Evolutionary conservation across 2,329 filamentous ascomycete genomes (phyloP).

Genomic region (Xylariales sp.): DNA sequence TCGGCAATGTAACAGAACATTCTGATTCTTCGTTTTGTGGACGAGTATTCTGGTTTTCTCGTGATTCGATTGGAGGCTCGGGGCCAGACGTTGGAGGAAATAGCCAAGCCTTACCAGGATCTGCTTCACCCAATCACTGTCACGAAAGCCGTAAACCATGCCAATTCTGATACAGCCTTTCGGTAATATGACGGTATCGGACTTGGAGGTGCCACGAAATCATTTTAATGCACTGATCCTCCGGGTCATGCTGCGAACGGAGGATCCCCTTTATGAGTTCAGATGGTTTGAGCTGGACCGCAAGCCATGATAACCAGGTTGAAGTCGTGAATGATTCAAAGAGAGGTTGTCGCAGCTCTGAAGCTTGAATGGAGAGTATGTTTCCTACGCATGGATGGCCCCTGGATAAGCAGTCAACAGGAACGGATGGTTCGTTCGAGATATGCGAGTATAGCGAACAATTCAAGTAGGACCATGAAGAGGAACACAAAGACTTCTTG

Average conservation of each 20-base stretch:
- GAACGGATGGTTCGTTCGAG: too few relatives aligned
- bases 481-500: not conserved
- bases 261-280: constrained; percentile 8
- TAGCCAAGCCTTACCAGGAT: constrained; percentile 2
- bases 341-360: not conserved
- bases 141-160: not conserved
- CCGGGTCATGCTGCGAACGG: not conserved
- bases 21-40: not conserved
- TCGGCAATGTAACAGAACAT: too few relatives aligned
- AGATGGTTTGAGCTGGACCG: not conserved
- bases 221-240: constrained; percentile 9
- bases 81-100: not conserved
- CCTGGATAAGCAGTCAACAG: too few relatives aligned
- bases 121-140: constrained; percentile 3
- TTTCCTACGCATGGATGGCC: too few relatives aligned
- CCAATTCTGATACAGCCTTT: constrained; percentile 6
- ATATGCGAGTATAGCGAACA: too few relatives aligned
- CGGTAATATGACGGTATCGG: constrained; percentile 2
- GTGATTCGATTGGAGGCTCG: not conserved
- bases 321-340: not conserved
- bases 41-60: not conserved
- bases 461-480: too few relatives aligned
- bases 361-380: too few relatives aligned
- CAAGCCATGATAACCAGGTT: not conserved
- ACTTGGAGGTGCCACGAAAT: constrained; percentile 11